Evolutionary conservation across 2,329 filamentous ascomycete species (phyloP), one percentile per base, ranked within the genome.

Genomic region (Xylaria sp.): DNA sequence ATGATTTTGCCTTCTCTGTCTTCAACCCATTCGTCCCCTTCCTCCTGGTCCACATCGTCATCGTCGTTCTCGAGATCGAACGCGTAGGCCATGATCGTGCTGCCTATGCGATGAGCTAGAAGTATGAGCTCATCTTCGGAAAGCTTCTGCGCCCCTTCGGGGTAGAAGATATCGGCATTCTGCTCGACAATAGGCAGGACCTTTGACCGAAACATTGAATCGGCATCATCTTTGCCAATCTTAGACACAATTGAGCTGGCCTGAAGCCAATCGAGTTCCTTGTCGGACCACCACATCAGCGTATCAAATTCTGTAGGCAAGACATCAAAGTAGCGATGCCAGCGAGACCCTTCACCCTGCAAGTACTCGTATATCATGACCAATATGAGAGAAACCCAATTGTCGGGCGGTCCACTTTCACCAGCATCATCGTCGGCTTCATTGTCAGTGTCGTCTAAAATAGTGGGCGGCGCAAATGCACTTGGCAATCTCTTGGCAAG

Each of bases 81-180:
- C 0, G 94, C 94, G 78, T 97, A 97, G 0, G 94, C 91, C 94
- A 97, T 97, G 73, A 97, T 95, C 18, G 92, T 89, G 69, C 91
- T 94, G 1, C 92, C 94, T 90, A 97, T 94, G 9, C 89, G 86
- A 78, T 97, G 94, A 62, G 92, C 91, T 20, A 90, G 77, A 8
- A 73, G 70, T 1, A 88, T 71, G 1, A 89, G 78, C 28, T 86
- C 80, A 1, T 81, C 80, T 31, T 88, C 86, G 13, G 72, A 76
- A 7, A 82, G 77, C 1, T 70, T 73, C 6, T 69, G 72, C 73
- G 80, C 75, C 0, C 78, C 79, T 0, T 71, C 71, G 0, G 81
- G 79, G 51, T 82, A 85, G 66, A 89, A 90, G 1, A 86, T 73
- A 3, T 75, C 62, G 6, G 80, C 76, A 65, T 88, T 78, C 6